A percentile compares a stretch with the other conserved stretches of the same genome.
These are phyloP conservation scores for Physaria fendleri DNA, from an alignment of 345 rosid species.

Conservation along the genomic window DNA sequence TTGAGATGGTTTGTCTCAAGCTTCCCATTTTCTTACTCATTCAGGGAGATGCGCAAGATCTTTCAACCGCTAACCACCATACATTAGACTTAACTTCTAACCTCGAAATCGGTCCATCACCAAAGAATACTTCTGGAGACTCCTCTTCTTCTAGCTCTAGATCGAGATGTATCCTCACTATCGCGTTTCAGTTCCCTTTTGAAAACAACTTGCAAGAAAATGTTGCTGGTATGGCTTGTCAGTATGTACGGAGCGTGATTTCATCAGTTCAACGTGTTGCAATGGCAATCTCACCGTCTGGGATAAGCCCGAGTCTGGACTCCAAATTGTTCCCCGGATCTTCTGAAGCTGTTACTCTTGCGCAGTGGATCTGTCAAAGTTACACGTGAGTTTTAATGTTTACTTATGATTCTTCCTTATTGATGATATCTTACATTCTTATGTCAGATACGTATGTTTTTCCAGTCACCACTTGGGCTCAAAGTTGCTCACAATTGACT, in stretches of 20 bases:
- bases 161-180: slow-evolving; percentile 77
- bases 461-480: slow-evolving; percentile 66
- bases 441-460: background rate
- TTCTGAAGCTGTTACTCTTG: slow-evolving; percentile 89
- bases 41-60: slow-evolving; percentile 63
- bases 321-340: slow-evolving; percentile 77
- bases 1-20: background rate
- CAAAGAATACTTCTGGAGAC: slow-evolving; percentile 49
- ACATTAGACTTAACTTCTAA: slow-evolving; percentile 92
- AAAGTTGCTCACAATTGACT: slow-evolving; percentile 59
- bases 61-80: slow-evolving; percentile 40
- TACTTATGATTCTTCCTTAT: slow-evolving; percentile 7
- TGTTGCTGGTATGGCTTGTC: slow-evolving; percentile 93
- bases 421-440: background rate
- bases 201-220: slow-evolving; percentile 82
- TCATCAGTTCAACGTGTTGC: slow-evolving; percentile 96
- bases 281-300: slow-evolving; percentile 89
- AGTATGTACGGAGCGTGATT: slow-evolving; percentile 83
- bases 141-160: slow-evolving; percentile 37
- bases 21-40: slow-evolving; percentile 2
- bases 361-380: slow-evolving; percentile 89
- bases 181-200: slow-evolving; percentile 98
- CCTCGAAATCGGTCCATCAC: slow-evolving; percentile 76
- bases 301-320: slow-evolving; percentile 54
- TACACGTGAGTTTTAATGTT: slow-evolving; percentile 44